Conservation (phyloP, 2,329 filamentous ascomycete genomes). For the Venturia nashicola region DNA sequence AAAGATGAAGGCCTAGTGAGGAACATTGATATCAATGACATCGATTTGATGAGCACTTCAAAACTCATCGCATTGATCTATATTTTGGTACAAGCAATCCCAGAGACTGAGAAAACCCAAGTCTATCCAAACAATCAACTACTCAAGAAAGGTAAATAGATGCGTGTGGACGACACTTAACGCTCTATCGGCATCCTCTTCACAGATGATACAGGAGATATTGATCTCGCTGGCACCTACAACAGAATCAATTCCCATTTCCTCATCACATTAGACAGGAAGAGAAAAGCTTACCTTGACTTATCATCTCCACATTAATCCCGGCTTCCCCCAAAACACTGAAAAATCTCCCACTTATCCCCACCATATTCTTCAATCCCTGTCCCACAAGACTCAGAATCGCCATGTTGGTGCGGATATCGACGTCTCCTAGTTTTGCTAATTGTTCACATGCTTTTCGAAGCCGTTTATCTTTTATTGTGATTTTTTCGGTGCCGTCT, state of each 20-base stretch:
- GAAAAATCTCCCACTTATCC: not conserved
- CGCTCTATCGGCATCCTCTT: constrained; percentile 73
- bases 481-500: not conserved
- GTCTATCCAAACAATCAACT: constrained; percentile 8
- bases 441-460: not conserved
- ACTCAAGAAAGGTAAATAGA: constrained; percentile 90
- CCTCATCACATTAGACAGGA: not conserved
- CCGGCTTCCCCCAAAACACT: not conserved
- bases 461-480: not conserved
- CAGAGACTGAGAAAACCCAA: not conserved
- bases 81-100: not conserved
- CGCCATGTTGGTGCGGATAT: not conserved
- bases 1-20: too few relatives aligned
- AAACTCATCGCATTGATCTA: too few relatives aligned
- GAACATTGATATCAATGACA: too few relatives aligned
- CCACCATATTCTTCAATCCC: constrained; percentile 5
- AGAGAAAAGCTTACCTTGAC: not conserved
- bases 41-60: too few relatives aligned
- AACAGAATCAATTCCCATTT: too few relatives aligned
- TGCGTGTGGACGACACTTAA: constrained; percentile 95
- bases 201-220: constrained; percentile 1
- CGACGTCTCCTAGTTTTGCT: not conserved
- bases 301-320: constrained; percentile 5
- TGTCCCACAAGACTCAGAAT: constrained; percentile 2
- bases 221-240: constrained; percentile 3